Conservation (phyloP, 2,329 filamentous ascomycete species). For the Aspergillus fructus region DNA sequence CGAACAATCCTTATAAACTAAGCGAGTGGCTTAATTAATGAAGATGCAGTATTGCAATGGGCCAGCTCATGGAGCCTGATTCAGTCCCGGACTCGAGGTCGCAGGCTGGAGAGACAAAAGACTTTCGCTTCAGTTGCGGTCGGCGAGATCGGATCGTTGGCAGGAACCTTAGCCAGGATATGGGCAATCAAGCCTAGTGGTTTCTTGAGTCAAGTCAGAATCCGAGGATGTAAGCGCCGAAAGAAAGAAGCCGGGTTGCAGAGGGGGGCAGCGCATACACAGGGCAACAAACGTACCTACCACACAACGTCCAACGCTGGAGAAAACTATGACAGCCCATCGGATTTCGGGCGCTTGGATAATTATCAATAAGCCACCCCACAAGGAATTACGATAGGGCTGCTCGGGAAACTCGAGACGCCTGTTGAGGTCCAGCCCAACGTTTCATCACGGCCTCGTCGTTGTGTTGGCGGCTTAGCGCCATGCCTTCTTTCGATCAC, state of each 20-base stretch:
- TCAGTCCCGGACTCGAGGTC: neutral
- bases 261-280: neutral
- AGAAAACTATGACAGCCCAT: constrained; percentile 6
- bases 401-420: constrained; percentile 2
- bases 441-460: constrained; percentile 19
- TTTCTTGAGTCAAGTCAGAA: neutral
- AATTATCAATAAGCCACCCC: constrained; percentile 1
- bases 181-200: neutral
- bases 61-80: neutral
- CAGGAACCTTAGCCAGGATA: neutral
- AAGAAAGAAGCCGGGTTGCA: neutral
- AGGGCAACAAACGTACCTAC: constrained; percentile 5
- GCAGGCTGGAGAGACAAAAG: neutral
- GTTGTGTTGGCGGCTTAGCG: constrained; percentile 18
- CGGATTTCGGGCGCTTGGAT: constrained; percentile 3
- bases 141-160: neutral
- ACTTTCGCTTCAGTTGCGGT: neutral
- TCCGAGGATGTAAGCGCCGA: constrained; percentile 2
- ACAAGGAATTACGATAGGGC: neutral
- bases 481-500: constrained; percentile 16
- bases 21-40: neutral
- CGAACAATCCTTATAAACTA: neutral
- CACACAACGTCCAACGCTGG: neutral
- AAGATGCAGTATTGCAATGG: neutral
- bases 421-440: constrained; percentile 16